Evolutionary conservation across 768 basidiomycete genomes (phyloP).

Genomic region (Gautieria morchelliformis): DNA sequence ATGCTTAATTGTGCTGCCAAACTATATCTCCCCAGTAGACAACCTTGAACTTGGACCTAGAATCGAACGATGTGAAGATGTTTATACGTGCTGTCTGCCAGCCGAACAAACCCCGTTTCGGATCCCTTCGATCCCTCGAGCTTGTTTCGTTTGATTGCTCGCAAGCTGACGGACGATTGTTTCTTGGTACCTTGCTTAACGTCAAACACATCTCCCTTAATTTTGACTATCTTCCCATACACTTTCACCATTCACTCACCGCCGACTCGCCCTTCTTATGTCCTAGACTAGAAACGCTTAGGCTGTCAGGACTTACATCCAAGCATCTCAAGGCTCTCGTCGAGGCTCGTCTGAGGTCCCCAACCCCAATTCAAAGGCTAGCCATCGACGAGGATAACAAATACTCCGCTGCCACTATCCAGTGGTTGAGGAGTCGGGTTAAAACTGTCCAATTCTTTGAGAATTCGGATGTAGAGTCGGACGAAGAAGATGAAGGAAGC

Average conservation of each 20-base stretch:
- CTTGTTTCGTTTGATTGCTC: not conserved
- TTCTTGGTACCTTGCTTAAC: not conserved
- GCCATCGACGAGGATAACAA: not conserved
- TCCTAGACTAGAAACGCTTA: not conserved
- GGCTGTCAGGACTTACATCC: not conserved
- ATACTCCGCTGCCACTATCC: not conserved
- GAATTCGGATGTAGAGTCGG: no score
- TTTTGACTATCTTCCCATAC: not conserved
- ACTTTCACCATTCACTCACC: not conserved
- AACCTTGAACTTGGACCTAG: not conserved
- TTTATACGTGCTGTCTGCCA: not conserved
- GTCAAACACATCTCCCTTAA: not conserved
- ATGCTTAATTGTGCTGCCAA: no score
- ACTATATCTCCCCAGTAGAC: not conserved
- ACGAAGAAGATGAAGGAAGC: no score
- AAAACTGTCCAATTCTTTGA: not conserved
- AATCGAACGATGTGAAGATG: not conserved
- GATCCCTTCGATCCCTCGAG: not conserved
- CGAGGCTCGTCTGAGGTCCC: not conserved
- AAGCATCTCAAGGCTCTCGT: not conserved
- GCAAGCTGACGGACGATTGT: not conserved
- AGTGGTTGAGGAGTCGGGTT: not conserved
- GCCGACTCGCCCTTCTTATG: not conserved
- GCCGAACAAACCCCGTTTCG: not conserved
- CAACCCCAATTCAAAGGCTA: not conserved